Base-by-base conservation (phyloP, 2,329 filamentous ascomycete species). In the Ceratocystis eucalypticola region DNA sequence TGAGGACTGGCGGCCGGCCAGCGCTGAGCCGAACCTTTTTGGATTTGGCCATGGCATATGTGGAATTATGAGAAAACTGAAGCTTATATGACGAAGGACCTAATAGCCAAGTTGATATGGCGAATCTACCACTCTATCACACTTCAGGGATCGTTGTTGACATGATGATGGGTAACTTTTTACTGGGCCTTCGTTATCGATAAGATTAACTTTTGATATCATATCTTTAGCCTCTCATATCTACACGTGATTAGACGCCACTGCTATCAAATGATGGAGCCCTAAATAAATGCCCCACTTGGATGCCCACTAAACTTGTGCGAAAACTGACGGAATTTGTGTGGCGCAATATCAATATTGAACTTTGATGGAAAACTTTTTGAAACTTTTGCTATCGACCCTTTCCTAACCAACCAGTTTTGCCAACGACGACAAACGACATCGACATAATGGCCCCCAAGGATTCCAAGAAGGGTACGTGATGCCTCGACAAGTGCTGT, bases 1-100 rank as follows among this genome's bases (percentile, higher is more conserved):
- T 81, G 44, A 78, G 74, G 1, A 78, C 80, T 8, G 84, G 84
- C 2, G 83, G 82, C n/a, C 85, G 80, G 15, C 84, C 81, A 25
- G 25, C 65, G 22, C 53, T 65, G 10, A 68, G 37, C 5, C 50
- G 77, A 76, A 68, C 61, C 30, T 61, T 65, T 41, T 53, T 64
- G 22, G 46, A 25, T 37, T 66, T 41, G 79, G 74, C 46, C 83
- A 71, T 48, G 65, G 59, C 25, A 25, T 55, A 48, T 65, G 3
- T 61, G 44, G 2, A 53, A n/a, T 22, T 28, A 15, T 12, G 25
- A 53, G 8, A 22, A 15, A 28, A 15, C 15, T 15, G 17, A 3
- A 15, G 48, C 48, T 15, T 53, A 25, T 10, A 28, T 53, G 22
- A 12, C 20, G 2, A 61, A 33, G 22, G 25, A 12, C 12, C 6